Conservation (phyloP, 768 basidiomycete genomes). For the Kwoniella sp. region DNA sequence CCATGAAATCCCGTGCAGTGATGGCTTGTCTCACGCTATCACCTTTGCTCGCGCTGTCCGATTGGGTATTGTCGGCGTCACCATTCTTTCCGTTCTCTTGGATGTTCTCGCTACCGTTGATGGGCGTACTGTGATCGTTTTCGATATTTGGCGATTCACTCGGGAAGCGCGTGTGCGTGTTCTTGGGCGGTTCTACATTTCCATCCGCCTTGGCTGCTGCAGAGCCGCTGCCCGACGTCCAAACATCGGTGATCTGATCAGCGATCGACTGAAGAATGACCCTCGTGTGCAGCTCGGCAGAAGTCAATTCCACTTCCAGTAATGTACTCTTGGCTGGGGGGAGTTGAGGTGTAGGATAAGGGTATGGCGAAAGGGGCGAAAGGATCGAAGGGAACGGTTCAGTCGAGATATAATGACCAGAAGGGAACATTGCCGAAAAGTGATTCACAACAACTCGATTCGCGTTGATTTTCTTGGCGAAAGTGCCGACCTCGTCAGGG, state of each 20-base stretch:
- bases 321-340: constrained; percentile 8
- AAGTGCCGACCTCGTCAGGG: constrained; percentile 49
- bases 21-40: constrained; percentile 26
- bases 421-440: constrained; percentile 55
- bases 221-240: constrained; percentile 14
- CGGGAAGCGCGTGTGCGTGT: neutral
- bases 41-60: no score
- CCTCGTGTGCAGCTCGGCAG: constrained; percentile 44
- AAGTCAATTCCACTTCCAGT: constrained; percentile 29
- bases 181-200: neutral
- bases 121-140: neutral
- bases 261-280: constrained; percentile 50
- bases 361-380: constrained; percentile 38
- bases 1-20: constrained; percentile 52
- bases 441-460: constrained; percentile 52
- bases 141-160: neutral
- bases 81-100: no score
- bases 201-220: neutral
- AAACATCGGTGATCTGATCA: constrained; percentile 46
- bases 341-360: constrained; percentile 31
- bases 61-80: no score
- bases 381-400: constrained; percentile 47
- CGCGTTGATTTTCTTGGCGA: constrained; percentile 43
- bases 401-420: constrained; percentile 43
- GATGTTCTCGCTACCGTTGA: no score